Evolutionary conservation across 2,329 filamentous ascomycete species (phyloP).

Genomic region (Clonostachys rhizophaga): DNA sequence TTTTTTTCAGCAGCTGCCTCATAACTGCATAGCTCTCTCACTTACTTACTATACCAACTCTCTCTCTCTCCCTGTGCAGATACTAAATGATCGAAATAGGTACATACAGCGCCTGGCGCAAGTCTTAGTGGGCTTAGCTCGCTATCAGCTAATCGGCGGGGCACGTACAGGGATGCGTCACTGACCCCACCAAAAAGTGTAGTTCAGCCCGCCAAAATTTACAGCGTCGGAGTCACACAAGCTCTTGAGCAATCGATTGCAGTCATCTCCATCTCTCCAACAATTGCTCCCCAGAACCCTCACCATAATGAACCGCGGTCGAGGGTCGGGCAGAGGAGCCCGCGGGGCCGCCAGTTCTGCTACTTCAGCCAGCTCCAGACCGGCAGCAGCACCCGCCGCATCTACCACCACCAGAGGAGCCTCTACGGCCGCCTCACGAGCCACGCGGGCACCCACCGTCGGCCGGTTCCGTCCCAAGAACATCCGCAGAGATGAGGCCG

Average conservation of each 20-base stretch:
- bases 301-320: conserved; percentile 1
- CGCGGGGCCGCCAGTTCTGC: not conserved
- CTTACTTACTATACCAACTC: too few species aligned
- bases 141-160: not conserved
- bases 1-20: too few species aligned
- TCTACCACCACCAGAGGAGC: conserved; percentile 1
- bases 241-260: too few species aligned
- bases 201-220: too few species aligned
- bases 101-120: too few species aligned
- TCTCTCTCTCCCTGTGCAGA: too few species aligned
- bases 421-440: conserved; percentile 1
- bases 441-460: conserved; percentile 20
- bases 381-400: conserved; percentile 1
- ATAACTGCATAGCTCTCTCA: too few species aligned
- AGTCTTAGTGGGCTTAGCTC: not conserved
- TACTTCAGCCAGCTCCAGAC: not conserved
- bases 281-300: not conserved
- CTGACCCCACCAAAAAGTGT: too few species aligned
- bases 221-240: too few species aligned
- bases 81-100: too few species aligned
- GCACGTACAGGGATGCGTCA: not conserved
- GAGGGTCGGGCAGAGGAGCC: not conserved
- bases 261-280: not conserved
- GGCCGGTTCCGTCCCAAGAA: conserved; percentile 43
- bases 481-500: conserved; percentile 43